Conservation (phyloP, 306 rosid genomes). For the Delonix regia region DNA sequence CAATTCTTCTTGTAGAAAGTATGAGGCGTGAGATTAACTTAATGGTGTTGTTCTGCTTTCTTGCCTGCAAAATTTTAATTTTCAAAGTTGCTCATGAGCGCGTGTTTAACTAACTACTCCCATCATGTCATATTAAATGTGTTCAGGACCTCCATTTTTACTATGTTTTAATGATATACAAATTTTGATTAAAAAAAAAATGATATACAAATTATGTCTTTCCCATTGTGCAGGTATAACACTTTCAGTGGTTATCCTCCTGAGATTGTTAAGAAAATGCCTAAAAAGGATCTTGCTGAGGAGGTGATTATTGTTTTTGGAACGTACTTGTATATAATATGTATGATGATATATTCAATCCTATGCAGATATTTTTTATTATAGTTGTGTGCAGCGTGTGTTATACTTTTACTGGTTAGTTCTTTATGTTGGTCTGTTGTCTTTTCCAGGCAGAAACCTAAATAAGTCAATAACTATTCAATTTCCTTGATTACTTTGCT, state of each 20-base stretch:
- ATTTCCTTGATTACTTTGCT: not conserved
- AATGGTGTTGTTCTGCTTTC: not conserved
- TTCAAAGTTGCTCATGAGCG: not conserved
- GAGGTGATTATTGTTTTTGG: slow-evolving; percentile 66
- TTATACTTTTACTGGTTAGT: not conserved
- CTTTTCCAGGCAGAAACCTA: not conserved
- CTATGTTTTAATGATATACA: not conserved
- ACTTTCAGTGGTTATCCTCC: slow-evolving; percentile 97
- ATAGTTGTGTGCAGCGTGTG: not conserved
- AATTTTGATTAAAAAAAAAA: too few species aligned
- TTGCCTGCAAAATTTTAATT: slow-evolving; percentile 8
- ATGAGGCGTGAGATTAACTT: not conserved
- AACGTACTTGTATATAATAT: not conserved
- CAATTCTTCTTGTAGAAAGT: not conserved
- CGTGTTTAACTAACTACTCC: not conserved
- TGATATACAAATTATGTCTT: too few species aligned
- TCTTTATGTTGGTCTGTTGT: not conserved
- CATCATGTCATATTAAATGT: not conserved
- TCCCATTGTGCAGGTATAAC: slow-evolving; percentile 69
- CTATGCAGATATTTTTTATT: not conserved
- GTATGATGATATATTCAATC: not conserved
- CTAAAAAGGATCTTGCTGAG: slow-evolving; percentile 97
- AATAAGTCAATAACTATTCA: not conserved
- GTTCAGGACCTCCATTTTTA: not conserved
- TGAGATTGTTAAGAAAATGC: slow-evolving; percentile 98